phyloP scores from a whole-genome alignment of 192 early-diverging fungal genomes.

The Backusella australiensis region DNA sequence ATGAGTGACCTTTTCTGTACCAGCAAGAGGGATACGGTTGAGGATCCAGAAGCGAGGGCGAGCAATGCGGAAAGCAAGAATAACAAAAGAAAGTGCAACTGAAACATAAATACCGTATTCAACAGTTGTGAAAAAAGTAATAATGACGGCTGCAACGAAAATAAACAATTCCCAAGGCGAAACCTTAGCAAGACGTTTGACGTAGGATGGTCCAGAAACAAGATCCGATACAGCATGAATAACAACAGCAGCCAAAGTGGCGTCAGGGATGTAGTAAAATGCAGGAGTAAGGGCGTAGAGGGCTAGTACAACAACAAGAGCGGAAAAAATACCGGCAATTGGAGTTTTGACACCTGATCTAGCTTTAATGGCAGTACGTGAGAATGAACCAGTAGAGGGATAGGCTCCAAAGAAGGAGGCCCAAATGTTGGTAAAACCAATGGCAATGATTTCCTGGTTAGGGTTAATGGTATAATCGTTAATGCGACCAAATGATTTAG shows the following conservation, averaged over 20 bases:
- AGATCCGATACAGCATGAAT: slow-evolving; percentile 85
- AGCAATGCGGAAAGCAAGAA: slow-evolving; percentile 80
- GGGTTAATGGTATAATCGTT: slow-evolving; percentile 80
- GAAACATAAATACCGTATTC: slow-evolving; percentile 77
- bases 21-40: slow-evolving; percentile 33
- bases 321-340: slow-evolving; percentile 82
- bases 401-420: slow-evolving; percentile 87
- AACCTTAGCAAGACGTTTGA: slow-evolving; percentile 58
- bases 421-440: slow-evolving; percentile 36
- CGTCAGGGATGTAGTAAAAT: slow-evolving; percentile 87
- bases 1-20: background rate
- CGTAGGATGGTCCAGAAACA: slow-evolving; percentile 57
- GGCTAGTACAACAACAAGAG: slow-evolving; percentile 75
- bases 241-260: slow-evolving; percentile 83
- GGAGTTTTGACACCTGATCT: slow-evolving; percentile 86
- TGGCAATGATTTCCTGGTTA: slow-evolving; percentile 34
- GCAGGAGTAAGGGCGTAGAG: slow-evolving; percentile 80
- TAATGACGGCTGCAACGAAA: slow-evolving; percentile 48
- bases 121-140: slow-evolving; percentile 62
- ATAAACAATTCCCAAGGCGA: slow-evolving; percentile 51
- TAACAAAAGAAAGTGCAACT: slow-evolving; percentile 64
- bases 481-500: slow-evolving; percentile 54
- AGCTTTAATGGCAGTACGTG: slow-evolving; percentile 90
- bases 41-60: slow-evolving; percentile 61
- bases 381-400: slow-evolving; percentile 95